Conservation (phyloP, 257 asterid species). For the Gentiana straminea region DNA sequence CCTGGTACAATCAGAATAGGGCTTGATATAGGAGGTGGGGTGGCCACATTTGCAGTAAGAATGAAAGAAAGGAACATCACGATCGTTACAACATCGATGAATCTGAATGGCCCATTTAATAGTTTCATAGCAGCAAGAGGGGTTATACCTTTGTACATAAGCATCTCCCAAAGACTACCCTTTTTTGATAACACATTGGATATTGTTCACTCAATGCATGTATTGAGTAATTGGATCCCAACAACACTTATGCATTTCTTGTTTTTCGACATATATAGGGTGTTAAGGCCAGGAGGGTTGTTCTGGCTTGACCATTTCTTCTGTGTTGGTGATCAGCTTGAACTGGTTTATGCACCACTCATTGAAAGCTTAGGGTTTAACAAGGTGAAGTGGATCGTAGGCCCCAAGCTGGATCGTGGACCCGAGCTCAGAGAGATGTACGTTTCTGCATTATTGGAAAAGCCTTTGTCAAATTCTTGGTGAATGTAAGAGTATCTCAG, state of each 20-base stretch:
- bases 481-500: conserved; percentile 10
- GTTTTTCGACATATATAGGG: conserved; percentile 55
- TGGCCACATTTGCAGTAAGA: conserved; percentile 64
- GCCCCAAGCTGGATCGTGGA: conserved; percentile 48
- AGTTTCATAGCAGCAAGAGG: conserved; percentile 63
- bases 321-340: conserved; percentile 44
- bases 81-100: conserved; percentile 53
- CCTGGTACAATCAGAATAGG: conserved; percentile 53
- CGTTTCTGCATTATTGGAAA: conserved; percentile 56
- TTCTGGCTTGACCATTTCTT: conserved; percentile 72
- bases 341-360: conserved; percentile 42
- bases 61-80: conserved; percentile 56
- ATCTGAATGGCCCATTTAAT: conserved; percentile 60
- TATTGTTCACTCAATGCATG: conserved; percentile 62
- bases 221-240: conserved; percentile 68
- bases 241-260: conserved; percentile 42
- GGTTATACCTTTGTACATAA: conserved; percentile 49
- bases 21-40: conserved; percentile 75
- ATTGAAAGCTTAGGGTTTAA: conserved; percentile 50
- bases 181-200: conserved; percentile 65
- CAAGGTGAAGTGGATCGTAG: conserved; percentile 48
- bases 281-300: conserved; percentile 61
- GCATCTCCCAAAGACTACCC: conserved; percentile 68
- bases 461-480: conserved; percentile 55
- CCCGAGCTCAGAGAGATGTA: conserved; percentile 55